Base-by-base conservation (phyloP, 2,329 filamentous ascomycete species). In the Colletotrichum magnum region DNA sequence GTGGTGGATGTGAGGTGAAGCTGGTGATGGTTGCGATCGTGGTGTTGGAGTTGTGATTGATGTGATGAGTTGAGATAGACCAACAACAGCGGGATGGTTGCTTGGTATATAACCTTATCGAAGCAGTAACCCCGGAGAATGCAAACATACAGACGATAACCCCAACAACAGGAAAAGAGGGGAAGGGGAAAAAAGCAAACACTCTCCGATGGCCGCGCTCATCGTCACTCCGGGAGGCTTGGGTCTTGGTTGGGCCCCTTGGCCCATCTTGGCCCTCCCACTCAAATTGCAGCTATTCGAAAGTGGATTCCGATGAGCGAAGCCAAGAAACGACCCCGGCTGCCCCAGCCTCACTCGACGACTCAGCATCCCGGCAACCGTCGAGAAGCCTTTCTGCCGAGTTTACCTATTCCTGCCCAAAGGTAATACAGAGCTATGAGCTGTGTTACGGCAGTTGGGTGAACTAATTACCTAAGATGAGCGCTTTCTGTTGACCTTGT, bases 211-310 rank as follows among this genome's bases (percentile, higher is more conserved):
- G 56, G 56, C 57, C 43, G 39, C 51, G 67, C 62, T 26, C 67
- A 69, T 69, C 67, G 36, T 67, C 57, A 67, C 62, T 61, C 51
- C 32, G 32, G 62, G 67, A 52, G 67, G 67, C 67, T 69, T 69
- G 62, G 67, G 67, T 53, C 67, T 69, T 65, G 66, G 61, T 56
- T 58, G 66, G 66, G 3, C 28, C 7, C 66, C 54, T 50, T 53
- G 58, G 48, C 58, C 58, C 36, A 53, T 47, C 59, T 48, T 36
- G 32, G 41, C 28, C 18, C 54, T 69, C 56, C 43, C 66, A 41
- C n/a, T 61, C 66, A 52, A 47, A 61, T 58, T 57, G 57, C 51
- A 66, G 67, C 56, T 41, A 57, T 66, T 60, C 62, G 16, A 69
- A 66, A 57, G 62, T 67, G 62, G 67, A 12, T 52, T 56, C 28